A percentile compares a stretch with the other conserved stretches of the same genome.
phyloP scores from a whole-genome alignment of 108 stramenopile species.

The Nitzschia sp. region DNA sequence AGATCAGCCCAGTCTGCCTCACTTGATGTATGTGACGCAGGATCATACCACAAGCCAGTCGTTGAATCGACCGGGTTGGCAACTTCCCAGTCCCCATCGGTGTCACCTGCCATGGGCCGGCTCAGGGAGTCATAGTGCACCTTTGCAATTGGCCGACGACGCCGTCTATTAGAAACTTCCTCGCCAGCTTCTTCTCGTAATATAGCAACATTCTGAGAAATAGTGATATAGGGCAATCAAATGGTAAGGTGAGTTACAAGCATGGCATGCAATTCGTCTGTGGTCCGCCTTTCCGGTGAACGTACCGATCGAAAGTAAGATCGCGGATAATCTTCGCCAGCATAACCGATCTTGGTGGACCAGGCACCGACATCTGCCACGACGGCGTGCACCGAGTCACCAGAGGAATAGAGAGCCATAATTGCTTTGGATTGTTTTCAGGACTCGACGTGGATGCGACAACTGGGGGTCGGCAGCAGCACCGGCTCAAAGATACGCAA shows the following conservation, averaged over 20 bases:
- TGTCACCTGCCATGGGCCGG: constrained; percentile 40
- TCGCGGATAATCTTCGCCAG: constrained; percentile 91
- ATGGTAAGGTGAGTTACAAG: background rate
- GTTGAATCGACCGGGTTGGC: constrained; percentile 76
- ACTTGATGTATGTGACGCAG: constrained; percentile 1
- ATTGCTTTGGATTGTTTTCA: background rate
- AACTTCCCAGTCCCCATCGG: constrained; percentile 64
- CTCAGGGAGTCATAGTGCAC: constrained; percentile 59
- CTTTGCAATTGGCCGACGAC: constrained; percentile 33
- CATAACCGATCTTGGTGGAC: constrained; percentile 92
- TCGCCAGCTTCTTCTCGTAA: constrained; percentile 32
- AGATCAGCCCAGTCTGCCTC: constrained; percentile 56
- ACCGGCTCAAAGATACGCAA: too few relatives aligned
- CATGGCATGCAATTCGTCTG: background rate
- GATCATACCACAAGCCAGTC: constrained; percentile 71
- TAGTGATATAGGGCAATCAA: background rate
- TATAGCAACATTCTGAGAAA: constrained; percentile 47
- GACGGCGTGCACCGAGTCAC: constrained; percentile 52
- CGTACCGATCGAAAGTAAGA: constrained; percentile 80
- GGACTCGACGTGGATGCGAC: too few relatives aligned
- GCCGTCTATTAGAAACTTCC: background rate
- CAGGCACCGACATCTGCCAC: constrained; percentile 92
- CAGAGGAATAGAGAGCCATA: constrained; percentile 42
- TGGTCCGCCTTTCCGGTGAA: background rate
- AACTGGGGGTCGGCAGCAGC: too few relatives aligned